These are phyloP conservation scores for Hanseniaspora clermontiae DNA, from an alignment of 805 yeast genomes.

Conservation along the genomic window DNA sequence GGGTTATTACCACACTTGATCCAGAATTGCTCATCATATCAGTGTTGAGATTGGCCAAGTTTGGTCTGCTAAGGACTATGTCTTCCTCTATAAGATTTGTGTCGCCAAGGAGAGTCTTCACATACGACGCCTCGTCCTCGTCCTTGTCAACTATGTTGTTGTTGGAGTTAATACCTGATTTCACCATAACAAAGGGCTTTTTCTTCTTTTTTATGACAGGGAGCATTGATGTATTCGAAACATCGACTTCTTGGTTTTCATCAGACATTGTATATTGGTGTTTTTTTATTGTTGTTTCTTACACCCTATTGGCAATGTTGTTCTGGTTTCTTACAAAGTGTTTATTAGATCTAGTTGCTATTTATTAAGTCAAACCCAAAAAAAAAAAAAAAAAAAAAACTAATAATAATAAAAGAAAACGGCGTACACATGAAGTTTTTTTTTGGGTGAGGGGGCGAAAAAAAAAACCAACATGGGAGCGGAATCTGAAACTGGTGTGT, in stretches of 20 bases:
- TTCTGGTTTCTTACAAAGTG: no score
- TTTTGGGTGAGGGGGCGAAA: no score
- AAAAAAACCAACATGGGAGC: no score
- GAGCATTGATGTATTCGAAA: neutral
- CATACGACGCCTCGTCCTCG: slow-evolving; percentile 7
- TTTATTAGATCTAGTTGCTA: no score
- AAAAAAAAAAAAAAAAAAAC: no score
- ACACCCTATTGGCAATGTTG: no score
- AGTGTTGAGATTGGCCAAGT: neutral
- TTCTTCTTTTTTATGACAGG: neutral
- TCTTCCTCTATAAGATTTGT: slow-evolving; percentile 6
- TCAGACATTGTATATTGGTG: neutral
- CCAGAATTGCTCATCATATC: slow-evolving; percentile 10
- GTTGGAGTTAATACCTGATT: neutral
- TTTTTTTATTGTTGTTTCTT: neutral
- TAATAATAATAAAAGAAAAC: no score
- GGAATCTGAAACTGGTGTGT: no score
- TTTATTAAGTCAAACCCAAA: no score
- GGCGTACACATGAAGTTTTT: no score
- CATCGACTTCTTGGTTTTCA: neutral
- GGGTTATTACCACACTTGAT: slow-evolving; percentile 9
- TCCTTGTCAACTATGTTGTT: neutral
- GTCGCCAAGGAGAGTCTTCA: slow-evolving; percentile 3
- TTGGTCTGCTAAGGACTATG: neutral
- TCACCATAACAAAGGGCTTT: slow-evolving; percentile 12